These are phyloP conservation scores for Mollisia scopiformis DNA, from an alignment of 2,329 filamentous ascomycete species.

Conservation along the genomic window DNA sequence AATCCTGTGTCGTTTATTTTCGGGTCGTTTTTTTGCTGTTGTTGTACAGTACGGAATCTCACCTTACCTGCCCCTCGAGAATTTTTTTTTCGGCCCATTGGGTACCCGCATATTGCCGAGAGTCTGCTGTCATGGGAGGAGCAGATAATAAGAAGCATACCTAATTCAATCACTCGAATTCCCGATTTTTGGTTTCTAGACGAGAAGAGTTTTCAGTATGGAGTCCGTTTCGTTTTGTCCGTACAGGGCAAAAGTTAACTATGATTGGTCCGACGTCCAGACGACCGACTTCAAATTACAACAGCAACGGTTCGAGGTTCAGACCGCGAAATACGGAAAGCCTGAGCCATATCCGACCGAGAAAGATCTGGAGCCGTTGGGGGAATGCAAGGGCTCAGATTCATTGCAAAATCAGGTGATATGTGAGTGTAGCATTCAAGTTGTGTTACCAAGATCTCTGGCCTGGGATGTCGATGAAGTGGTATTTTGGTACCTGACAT, in stretches of 20 bases:
- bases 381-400: conserved; percentile 20
- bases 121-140: conserved; percentile 24
- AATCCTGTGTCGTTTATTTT: conserved; percentile 11
- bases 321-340: conserved; percentile 15
- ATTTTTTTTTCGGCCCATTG: conserved; percentile 20
- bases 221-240: conserved; percentile 37
- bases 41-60: conserved; percentile 1
- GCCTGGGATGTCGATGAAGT: background rate
- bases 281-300: conserved; percentile 25
- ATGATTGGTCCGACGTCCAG: conserved; percentile 30
- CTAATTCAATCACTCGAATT: conserved; percentile 21
- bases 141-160: conserved; percentile 32
- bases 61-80: conserved; percentile 8
- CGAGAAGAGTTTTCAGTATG: conserved; percentile 32
- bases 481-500: background rate
- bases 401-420: conserved; percentile 4
- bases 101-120: conserved; percentile 36
- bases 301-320: conserved; percentile 19
- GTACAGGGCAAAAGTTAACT: conserved; percentile 30
- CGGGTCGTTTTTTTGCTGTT: background rate
- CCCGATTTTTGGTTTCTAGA: conserved; percentile 22
- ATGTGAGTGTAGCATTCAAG: conserved; percentile 1
- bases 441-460: background rate
- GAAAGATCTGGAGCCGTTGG: conserved; percentile 24
- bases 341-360: conserved; percentile 28